Conservation (phyloP, 345 rosid species). For the Eucalyptus pauciflora region DNA sequence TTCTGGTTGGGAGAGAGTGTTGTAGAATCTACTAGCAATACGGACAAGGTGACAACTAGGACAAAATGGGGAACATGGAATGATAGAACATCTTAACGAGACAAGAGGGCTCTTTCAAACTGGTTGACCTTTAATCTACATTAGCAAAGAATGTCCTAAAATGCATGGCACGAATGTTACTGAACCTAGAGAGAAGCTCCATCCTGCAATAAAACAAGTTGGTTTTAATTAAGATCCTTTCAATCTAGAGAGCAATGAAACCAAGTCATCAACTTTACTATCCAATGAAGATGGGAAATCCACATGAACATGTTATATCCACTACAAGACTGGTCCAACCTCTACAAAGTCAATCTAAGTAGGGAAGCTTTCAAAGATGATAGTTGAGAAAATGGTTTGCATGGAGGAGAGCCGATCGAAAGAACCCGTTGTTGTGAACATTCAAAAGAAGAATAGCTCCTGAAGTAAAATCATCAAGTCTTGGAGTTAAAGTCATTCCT, state of each 20-base stretch:
- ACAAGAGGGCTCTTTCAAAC: not conserved
- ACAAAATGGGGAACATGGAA: not conserved
- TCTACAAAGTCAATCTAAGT: not conserved
- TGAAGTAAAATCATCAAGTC: too few relatives aligned
- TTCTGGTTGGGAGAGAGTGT: too few relatives aligned
- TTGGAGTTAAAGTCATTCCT: too few relatives aligned
- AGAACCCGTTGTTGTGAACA: too few relatives aligned
- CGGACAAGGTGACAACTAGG: not conserved
- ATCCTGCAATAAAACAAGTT: not conserved
- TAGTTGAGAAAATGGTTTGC: too few relatives aligned
- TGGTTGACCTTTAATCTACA: not conserved
- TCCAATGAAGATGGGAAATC: not conserved
- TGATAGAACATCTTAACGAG: not conserved
- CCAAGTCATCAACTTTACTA: not conserved
- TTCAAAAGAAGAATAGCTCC: too few relatives aligned
- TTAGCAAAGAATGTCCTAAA: not conserved
- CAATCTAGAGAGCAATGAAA: not conserved
- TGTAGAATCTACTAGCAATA: not conserved
- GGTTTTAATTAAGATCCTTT: not conserved
- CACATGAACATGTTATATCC: not conserved
- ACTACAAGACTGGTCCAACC: not conserved
- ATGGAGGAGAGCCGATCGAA: too few relatives aligned
- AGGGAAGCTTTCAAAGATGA: not conserved
- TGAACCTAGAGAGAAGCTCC: not conserved
- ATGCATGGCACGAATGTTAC: not conserved